Percentiles rank a stretch among this genome's conserved stretches.
Conservation (phyloP, 257 asterid species). For the Solanum medicagineum region DNA sequence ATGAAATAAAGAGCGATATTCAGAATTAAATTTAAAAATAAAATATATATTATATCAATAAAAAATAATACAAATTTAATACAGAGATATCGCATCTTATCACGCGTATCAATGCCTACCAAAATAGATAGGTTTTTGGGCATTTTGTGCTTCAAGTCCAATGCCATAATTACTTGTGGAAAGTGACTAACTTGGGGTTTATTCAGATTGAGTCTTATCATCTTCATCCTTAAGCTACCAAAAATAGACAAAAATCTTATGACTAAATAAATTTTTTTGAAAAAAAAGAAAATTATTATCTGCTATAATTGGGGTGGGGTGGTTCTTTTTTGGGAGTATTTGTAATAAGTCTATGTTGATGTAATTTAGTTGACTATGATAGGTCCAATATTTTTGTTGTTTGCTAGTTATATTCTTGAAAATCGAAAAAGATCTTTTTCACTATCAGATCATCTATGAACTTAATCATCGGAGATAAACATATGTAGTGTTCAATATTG, state of each 20-base stretch:
- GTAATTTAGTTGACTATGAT: neutral
- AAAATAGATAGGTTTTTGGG: neutral
- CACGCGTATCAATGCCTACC: rapidly evolving
- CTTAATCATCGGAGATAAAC: neutral
- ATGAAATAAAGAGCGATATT: neutral
- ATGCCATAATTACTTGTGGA: neutral
- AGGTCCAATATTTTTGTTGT: neutral
- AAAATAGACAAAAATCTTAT: neutral
- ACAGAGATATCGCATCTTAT: neutral
- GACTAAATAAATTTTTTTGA: neutral
- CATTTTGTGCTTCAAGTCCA: neutral
- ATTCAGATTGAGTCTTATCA: neutral
- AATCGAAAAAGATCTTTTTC: neutral
- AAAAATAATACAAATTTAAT: neutral
- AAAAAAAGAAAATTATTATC: neutral
- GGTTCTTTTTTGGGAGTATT: neutral
- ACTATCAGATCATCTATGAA: neutral
- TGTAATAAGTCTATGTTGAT: neutral
- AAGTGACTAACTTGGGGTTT: neutral
- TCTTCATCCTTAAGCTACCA: neutral
- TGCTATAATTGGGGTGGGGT: neutral
- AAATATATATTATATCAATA: neutral
- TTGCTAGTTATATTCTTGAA: neutral
- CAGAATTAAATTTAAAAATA: neutral
- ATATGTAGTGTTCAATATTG: neutral